A percentile compares a stretch with the other conserved stretches of the same genome.
Conservation (phyloP, 1,284 basidiomycete genomes). For the Hemileia vastatrix region DNA sequence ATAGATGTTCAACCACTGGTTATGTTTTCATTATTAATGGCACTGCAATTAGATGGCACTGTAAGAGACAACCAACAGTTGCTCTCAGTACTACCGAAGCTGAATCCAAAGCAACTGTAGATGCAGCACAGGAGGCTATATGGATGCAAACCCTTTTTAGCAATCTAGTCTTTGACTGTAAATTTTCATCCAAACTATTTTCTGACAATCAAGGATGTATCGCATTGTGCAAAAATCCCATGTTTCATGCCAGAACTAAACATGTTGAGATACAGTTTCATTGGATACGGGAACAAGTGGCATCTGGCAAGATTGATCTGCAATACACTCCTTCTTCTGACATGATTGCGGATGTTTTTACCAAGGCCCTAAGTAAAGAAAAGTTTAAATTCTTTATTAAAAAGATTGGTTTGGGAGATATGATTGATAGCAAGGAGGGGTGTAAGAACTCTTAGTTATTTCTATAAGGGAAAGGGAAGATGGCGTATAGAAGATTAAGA, state of each 20-base stretch:
- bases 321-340: not conserved
- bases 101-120: not conserved
- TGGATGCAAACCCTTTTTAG: not conserved
- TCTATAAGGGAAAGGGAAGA: too few relatives aligned
- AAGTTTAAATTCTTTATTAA: too few relatives aligned
- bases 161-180: not conserved
- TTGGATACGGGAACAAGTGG: not conserved
- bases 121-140: not conserved
- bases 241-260: too few relatives aligned
- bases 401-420: too few relatives aligned
- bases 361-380: too few relatives aligned
- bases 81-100: not conserved
- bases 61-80: not conserved
- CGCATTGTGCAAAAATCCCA: too few relatives aligned
- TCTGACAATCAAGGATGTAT: too few relatives aligned
- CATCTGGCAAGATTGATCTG: not conserved
- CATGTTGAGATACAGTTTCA: constrained; percentile 1
- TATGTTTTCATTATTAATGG: not conserved
- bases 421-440: too few relatives aligned
- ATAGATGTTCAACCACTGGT: not conserved
- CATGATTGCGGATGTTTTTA: not conserved
- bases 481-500: too few relatives aligned
- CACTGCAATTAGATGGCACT: not conserved
- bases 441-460: too few relatives aligned
- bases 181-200: too few relatives aligned